Evolutionary conservation across 192 early-diverging fungal genomes (phyloP), one percentile per base, ranked within the genome.

Genomic region (Chytriomyces sp.): DNA sequence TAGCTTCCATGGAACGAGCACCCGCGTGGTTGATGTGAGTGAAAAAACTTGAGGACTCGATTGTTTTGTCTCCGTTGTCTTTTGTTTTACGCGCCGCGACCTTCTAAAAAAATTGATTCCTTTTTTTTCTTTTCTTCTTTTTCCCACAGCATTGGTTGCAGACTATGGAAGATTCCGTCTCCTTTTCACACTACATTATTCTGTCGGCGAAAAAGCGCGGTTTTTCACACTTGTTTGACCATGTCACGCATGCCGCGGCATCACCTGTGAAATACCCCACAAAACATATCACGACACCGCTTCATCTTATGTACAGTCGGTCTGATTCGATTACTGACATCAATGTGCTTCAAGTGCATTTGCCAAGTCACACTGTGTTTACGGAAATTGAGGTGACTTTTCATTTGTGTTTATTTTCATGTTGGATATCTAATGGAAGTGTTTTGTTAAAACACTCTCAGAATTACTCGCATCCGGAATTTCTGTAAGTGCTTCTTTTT

Each of bases 91-190:
- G n/a, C n/a, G n/a, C n/a, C n/a, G n/a, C n/a, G n/a, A n/a, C n/a
- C 3, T 13, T n/a, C 53, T 20, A 3, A 57, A 57, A n/a, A n/a
- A n/a, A n/a, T 2, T 57, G 16, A 4, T 57, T 57, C 43, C 35
- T 35, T 0, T 35, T 35, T 35, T 35, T 0, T 35, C 4, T 35
- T 35, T 35, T 35, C 2, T 35, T 35, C n/a, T n/a, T n/a, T n/a
- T n/a, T n/a, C n/a, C 2, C 28, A 1, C 24, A 77, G 76, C 76
- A 77, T 49, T 77, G 76, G 76, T 26, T 73, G n/a, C 76, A 77
- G 45, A 77, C 64, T 7, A 77, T 73, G 10, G 9, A 71, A 23
- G 11, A 50, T 26, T 23, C 43, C 11, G 45, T 20, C 20, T 77
- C 64, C 70, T 65, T 57, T 45, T 50, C 59, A 43, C 45, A 71